Base-by-base conservation (phyloP, 1,139 yeast genomes). In the Hemisphaericaspora lyxosophila region DNA sequence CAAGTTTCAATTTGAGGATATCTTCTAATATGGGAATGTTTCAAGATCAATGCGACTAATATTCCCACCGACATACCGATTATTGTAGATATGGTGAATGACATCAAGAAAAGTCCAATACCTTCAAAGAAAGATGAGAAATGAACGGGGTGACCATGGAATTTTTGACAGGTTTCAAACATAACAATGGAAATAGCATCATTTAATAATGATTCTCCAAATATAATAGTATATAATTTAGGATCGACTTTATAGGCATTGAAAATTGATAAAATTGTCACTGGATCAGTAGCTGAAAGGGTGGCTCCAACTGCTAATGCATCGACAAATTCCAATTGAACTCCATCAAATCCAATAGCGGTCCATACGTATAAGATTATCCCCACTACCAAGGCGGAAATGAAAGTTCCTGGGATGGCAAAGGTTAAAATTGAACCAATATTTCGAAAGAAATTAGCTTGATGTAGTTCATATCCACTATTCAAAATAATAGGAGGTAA, bases 141-240 rank as follows among this genome's bases (percentile, higher is more conserved):
- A 36, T 79, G 78, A 8, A 92, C 86, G 0, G 65, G 64, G 51
- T 87, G 85, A 29, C 96, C 97, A 53, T 90, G 95, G 60, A 94
- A 88, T 61, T 89, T 88, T 62, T 90, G 97, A 55, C 97, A 90
- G 0, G 99, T 94, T 67, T 94, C 98, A 66, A 94, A 94, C 95
- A 94, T 92, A 51, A 94, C 98, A 59, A 94, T 94, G 46, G 97
- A 90, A 46, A 94, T 95, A 31, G 99, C 98, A 66, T 94, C 99
- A 58, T 94, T 94, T 41, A 94, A 69, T 47, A 94, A 70, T 4
- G 96, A 86, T 62, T 94, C 99, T 33, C 99, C 99, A 60, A 94
- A 92, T 43, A 94, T 92, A 47, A 94, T 89, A 16, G 98, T 92
- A 66, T 94, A 94, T 34, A 94, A 71, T 61, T 92, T 92, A 8